phyloP scores from a whole-genome alignment of 371 early-diverging fungal genomes.

The Mortierella sp. region DNA sequence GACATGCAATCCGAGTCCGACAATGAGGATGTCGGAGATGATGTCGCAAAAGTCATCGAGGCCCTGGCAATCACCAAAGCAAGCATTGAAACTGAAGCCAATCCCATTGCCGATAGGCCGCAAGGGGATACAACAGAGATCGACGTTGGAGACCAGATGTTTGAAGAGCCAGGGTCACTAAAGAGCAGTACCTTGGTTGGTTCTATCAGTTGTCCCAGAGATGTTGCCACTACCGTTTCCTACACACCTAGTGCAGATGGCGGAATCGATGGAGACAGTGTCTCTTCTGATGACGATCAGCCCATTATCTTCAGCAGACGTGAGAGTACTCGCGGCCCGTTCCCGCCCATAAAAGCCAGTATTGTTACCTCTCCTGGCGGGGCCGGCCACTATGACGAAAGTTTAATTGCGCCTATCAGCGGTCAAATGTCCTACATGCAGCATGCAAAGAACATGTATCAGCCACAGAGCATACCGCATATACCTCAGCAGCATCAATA shows the following conservation, averaged over 20 bases:
- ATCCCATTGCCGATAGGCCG: background rate
- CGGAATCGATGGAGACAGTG: background rate
- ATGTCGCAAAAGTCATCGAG: slow-evolving; percentile 26
- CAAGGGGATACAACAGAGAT: background rate
- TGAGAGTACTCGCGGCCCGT: background rate
- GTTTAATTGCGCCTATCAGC: slow-evolving; percentile 4
- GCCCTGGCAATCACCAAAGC: slow-evolving; percentile 15
- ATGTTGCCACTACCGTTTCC: background rate
- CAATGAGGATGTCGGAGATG: slow-evolving; percentile 1
- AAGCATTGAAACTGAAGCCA: background rate
- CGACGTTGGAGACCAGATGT: background rate
- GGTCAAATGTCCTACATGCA: slow-evolving; percentile 9
- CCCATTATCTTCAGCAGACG: slow-evolving; percentile 33
- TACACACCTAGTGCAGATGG: background rate
- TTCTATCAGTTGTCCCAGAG: slow-evolving; percentile 11
- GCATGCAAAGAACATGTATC: slow-evolving; percentile 6
- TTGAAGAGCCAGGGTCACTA: slow-evolving; percentile 11
- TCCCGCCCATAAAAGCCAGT: background rate
- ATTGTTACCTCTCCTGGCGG: background rate
- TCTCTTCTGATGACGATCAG: slow-evolving; percentile 36
- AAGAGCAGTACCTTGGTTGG: background rate
- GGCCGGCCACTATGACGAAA: slow-evolving; percentile 5
- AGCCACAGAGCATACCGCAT: background rate
- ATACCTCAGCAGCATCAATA: slow-evolving; percentile 9
- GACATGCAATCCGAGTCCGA: background rate